phyloP scores from a whole-genome alignment of 441 rosid species.

The Erysimum cheiri region DNA sequence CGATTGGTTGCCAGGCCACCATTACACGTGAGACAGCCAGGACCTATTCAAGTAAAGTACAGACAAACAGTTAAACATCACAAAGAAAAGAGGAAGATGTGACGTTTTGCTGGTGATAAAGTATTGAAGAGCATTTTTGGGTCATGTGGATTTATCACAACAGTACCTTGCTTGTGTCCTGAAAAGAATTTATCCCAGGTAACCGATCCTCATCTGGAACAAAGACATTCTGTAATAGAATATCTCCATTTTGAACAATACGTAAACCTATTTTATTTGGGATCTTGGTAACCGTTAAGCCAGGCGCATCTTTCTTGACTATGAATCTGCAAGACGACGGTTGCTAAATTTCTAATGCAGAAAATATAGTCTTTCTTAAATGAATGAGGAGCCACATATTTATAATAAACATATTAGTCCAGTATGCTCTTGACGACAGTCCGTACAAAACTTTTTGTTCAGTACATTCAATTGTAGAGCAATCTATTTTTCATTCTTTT shows the following conservation, averaged over 20 bases:
- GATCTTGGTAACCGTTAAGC: constrained; percentile 82
- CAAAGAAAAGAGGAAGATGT: neutral
- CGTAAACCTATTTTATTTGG: constrained; percentile 92
- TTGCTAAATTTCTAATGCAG: neutral
- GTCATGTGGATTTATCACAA: constrained; percentile 18
- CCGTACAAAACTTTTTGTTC: neutral
- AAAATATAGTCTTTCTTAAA: constrained; percentile 2
- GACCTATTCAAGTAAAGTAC: constrained; percentile 52
- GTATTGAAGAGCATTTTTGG: constrained; percentile 2
- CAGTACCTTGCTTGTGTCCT: constrained; percentile 86
- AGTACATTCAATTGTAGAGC: constrained; percentile 9
- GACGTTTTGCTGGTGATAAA: constrained; percentile 3
- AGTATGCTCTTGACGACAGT: constrained; percentile 3
- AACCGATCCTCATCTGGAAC: constrained; percentile 90
- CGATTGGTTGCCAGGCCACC: constrained; percentile 97
- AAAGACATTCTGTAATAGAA: constrained; percentile 72
- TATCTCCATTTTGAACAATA: constrained; percentile 97
- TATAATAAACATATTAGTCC: constrained; percentile 1
- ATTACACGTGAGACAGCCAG: constrained; percentile 93
- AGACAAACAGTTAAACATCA: constrained; percentile 19
- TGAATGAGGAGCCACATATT: constrained; percentile 11
- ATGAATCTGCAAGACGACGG: constrained; percentile 61
- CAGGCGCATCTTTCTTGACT: constrained; percentile 88
- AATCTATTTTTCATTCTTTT: neutral
- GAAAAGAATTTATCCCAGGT: constrained; percentile 90